These are phyloP conservation scores for Pseudozyma sp. DNA, from an alignment of 1,284 basidiomycete genomes.

Conservation along the genomic window DNA sequence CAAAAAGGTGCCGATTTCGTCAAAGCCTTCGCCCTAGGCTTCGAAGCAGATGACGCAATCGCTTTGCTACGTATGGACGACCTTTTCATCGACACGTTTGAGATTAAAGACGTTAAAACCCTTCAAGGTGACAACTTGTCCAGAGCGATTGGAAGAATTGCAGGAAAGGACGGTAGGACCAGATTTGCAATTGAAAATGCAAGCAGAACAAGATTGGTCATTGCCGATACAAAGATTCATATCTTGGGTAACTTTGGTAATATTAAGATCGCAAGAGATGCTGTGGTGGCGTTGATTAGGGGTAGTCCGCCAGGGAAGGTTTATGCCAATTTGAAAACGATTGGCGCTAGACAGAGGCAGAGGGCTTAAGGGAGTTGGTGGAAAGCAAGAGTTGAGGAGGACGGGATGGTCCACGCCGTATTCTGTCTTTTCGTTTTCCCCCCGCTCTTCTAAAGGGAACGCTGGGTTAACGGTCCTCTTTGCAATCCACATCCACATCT, in stretches of 20 bases:
- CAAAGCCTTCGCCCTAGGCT: conserved; percentile 92
- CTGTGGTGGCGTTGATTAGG: conserved; percentile 92
- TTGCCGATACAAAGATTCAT: conserved; percentile 97
- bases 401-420: too few species aligned
- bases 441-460: too few species aligned
- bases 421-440: too few species aligned
- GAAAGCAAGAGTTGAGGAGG: too few species aligned
- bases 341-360: conserved; percentile 92
- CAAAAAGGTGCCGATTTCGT: conserved; percentile 99
- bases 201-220: conserved; percentile 91
- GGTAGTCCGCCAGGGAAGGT: conserved; percentile 97
- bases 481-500: too few species aligned
- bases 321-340: conserved; percentile 77
- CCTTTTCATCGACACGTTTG: conserved; percentile 94
- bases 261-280: conserved; percentile 95
- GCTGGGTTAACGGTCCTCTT: too few species aligned
- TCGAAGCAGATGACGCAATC: conserved; percentile 87
- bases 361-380: too few species aligned
- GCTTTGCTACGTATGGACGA: conserved; percentile 95
- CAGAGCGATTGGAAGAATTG: conserved; percentile 96
- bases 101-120: conserved; percentile 99
- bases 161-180: conserved; percentile 96
- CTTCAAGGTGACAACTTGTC: conserved; percentile 96
- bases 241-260: conserved; percentile 95
- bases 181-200: conserved; percentile 99